Evolutionary conservation across 2,329 filamentous ascomycete species (phyloP), one percentile per base, ranked within the genome.

Genomic region (Curvularia sp.): DNA sequence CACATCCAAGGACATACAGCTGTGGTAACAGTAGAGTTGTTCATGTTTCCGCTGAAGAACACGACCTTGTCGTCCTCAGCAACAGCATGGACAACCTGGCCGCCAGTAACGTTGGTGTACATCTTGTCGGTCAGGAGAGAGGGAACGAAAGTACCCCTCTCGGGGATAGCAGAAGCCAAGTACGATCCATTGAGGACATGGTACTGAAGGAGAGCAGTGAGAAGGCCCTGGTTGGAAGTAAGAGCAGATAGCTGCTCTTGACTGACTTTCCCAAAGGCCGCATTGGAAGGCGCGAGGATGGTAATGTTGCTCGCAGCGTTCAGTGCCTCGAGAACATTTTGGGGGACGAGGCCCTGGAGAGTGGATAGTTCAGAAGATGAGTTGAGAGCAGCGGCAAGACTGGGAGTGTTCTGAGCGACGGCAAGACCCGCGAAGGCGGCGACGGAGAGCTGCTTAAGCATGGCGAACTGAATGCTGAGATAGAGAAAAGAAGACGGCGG

Each of bases 21-120:
- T 32, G 77, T 74, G 3, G 79, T 73, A 12, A 88, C 81, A 12
- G 79, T 81, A 1, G 82, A 78, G 45, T 81, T 81, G 38, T 78
- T 70, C 50, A 81, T 79, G 7, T 86, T 68, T 1, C 85, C 87
- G 21, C 82, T 84, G 71, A 79, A 81, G 70, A 87, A 80, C 1
- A 78, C 77, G 1, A 84, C 80, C 5, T 79, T 78, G 28, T 77
- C 74, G 42, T 81, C 78, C 5, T 73, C 54, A 2, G 67, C 59
- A n/a, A 77, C 64, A 4, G 79, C 79, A 59, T 85, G 78, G 3
- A 89, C 81, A 9, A 83, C 79, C 70, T 89, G 87, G 1, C 86
- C 86, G 32, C 81, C 84, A 3, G 84, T 86, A 10, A 89, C 81
- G 55, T 87, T 87, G 63, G 82, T 78, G 69, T 83, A 89, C 0